phyloP scores from a whole-genome alignment of 1,139 yeast species.

The Protomyces macrosporus region DNA sequence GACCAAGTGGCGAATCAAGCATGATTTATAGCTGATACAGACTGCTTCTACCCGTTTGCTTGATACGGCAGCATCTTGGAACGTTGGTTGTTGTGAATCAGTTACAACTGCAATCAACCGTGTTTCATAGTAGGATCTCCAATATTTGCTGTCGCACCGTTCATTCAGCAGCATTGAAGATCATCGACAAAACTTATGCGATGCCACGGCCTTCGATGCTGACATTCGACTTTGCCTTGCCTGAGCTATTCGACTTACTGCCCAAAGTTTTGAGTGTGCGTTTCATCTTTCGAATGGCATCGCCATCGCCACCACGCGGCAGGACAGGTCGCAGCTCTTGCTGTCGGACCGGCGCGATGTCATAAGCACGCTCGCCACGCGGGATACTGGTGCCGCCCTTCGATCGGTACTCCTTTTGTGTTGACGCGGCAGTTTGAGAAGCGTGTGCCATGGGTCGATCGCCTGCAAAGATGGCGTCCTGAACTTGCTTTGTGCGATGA shows the following conservation, averaged over 20 bases:
- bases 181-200: not conserved
- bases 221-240: conserved; percentile 11
- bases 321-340: conserved; percentile 5
- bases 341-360: conserved; percentile 14
- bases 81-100: too few relatives aligned
- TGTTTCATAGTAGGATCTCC: too few relatives aligned
- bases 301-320: conserved; percentile 13
- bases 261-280: conserved; percentile 18
- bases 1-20: too few relatives aligned
- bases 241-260: not conserved
- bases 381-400: conserved; percentile 24
- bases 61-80: too few relatives aligned
- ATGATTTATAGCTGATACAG: too few relatives aligned
- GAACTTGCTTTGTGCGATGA: conserved; percentile 79
- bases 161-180: too few relatives aligned
- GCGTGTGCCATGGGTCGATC: not conserved
- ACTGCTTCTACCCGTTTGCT: too few relatives aligned
- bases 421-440: not conserved
- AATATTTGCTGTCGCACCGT: too few relatives aligned
- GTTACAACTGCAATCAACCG: too few relatives aligned
- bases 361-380: conserved; percentile 23
- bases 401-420: not conserved
- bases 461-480: conserved; percentile 17
- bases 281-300: conserved; percentile 16
- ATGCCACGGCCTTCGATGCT: conserved; percentile 23